Conservation (phyloP, 2,329 filamentous ascomycete genomes). For the Talaromyces verruculosus region DNA sequence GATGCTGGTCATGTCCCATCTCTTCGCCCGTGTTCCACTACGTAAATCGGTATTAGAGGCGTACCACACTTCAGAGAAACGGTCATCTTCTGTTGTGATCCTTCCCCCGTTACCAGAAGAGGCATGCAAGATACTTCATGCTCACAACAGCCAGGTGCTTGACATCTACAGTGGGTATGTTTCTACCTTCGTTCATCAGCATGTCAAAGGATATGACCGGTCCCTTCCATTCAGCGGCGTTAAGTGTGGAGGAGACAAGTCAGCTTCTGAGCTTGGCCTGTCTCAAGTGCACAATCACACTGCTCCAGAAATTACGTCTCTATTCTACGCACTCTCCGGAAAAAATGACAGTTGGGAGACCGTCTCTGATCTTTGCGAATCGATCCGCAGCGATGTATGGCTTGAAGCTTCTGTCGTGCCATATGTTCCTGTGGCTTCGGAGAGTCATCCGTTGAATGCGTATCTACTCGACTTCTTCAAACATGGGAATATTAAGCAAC, state of each 20-base stretch:
- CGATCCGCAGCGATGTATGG: conserved; percentile 67
- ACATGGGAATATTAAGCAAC: conserved; percentile 63
- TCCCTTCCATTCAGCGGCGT: conserved; percentile 59
- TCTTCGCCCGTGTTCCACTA: conserved; percentile 61
- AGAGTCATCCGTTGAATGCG: conserved; percentile 49
- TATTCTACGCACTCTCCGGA: conserved; percentile 71
- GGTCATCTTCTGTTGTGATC: conserved; percentile 9
- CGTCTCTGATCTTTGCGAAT: conserved; percentile 67
- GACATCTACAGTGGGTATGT: conserved; percentile 69
- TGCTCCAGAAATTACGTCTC: conserved; percentile 51
- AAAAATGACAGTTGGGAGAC: conserved; percentile 61
- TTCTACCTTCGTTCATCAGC: conserved; percentile 65
- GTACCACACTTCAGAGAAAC: background rate
- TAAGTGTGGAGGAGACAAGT: background rate
- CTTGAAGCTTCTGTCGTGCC: conserved; percentile 73
- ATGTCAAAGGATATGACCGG: conserved; percentile 57
- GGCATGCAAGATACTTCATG: background rate
- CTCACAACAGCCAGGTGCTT: conserved; percentile 66
- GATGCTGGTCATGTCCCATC: conserved; percentile 67
- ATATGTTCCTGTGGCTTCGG: conserved; percentile 61
- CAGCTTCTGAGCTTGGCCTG: background rate
- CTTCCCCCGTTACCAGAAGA: conserved; percentile 3
- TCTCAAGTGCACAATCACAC: background rate
- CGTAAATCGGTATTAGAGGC: conserved; percentile 51
- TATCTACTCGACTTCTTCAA: conserved; percentile 72